Percentiles rank a stretch among this genome's conserved stretches.
Evolutionary conservation across 1,139 yeast species (phyloP).

Genomic region (Geotrichum phurueaensis): DNA sequence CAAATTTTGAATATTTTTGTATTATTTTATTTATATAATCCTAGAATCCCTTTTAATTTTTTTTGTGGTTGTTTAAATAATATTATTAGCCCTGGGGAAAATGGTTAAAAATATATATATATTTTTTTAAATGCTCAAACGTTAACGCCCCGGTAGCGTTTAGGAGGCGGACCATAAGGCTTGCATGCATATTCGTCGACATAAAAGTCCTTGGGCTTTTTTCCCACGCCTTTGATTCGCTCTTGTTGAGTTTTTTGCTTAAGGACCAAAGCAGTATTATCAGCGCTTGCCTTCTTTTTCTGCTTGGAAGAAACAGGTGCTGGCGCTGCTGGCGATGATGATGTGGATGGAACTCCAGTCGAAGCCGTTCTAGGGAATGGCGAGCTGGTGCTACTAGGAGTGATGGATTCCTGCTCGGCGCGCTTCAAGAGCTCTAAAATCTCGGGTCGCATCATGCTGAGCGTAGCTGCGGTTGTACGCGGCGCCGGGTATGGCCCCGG

Average conservation of each 20-base stretch:
- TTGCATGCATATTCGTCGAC: constrained; percentile 29
- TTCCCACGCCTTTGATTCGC: constrained; percentile 4
- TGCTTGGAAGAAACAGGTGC: neutral
- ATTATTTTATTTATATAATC: neutral
- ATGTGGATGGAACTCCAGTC: neutral
- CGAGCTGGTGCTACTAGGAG: neutral
- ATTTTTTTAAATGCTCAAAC: constrained; percentile 11
- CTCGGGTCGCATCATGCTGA: constrained; percentile 4
- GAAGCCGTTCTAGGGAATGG: neutral
- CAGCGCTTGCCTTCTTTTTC: neutral
- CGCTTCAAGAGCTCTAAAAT: neutral
- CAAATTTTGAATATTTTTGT: neutral
- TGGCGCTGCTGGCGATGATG: neutral
- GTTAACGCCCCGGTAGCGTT: constrained; percentile 29
- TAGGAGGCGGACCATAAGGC: constrained; percentile 33
- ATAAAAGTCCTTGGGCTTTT: constrained; percentile 15
- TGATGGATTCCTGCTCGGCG: neutral
- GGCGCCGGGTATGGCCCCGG: neutral
- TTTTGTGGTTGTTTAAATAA: neutral
- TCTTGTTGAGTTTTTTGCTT: neutral
- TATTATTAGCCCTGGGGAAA: neutral
- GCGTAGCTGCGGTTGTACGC: neutral
- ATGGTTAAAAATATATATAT: too few relatives aligned
- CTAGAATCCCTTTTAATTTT: neutral
- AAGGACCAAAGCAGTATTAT: neutral